Base-by-base conservation (phyloP, 352 stramenopile genomes). In the Phytopythium aichiense region DNA sequence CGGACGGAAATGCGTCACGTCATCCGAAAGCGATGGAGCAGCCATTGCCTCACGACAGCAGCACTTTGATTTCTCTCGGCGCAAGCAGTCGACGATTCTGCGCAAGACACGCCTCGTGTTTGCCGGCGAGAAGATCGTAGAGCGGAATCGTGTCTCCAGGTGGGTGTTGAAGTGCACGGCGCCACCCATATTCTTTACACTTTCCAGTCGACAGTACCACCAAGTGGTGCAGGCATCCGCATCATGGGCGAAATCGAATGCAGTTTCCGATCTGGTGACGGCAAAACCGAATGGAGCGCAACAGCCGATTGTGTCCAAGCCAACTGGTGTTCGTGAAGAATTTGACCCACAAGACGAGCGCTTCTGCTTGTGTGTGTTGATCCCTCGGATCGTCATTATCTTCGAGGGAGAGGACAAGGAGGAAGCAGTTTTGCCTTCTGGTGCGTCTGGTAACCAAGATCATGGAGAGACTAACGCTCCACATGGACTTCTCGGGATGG, bases 171-270 rank as follows among this genome's bases (percentile, higher is more conserved):
- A 82, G 28, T 88, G 83, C 51, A 88, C 70, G 6, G 76, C 76
- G 18, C 83, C 83, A n/a, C 83, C 83, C 0, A 87, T 92, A 30
- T 87, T 84, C 50, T 88, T 92, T 53, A 83, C 79, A 0, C 66
- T 92, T 18, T 88, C 79, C 0, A 89, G 74, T 53, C 65, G 74
- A 1, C 83, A 92, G 60, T 89, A 89, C 28, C 72, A 81, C 9
- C 81, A 92, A 65, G 74, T 91, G 11, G 40, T 90, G 13, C 74
- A 84, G 46, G 76, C 79, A 31, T 89, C 79, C n/a, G 65, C 74
- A 8, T 70, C 79, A 11, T 91, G 82, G 82, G 68, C 75, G 53
- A 60, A 64, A 2, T 77, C 76, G 12, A 69, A 71, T 43, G 2
- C 22, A 56, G 62, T 57, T 8, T n/a, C 43, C 1, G n/a, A 35